Percentiles rank a stretch among this genome's conserved stretches.
These are phyloP conservation scores for Barnettozyma populi DNA, from an alignment of 805 yeast genomes.

Conservation along the genomic window DNA sequence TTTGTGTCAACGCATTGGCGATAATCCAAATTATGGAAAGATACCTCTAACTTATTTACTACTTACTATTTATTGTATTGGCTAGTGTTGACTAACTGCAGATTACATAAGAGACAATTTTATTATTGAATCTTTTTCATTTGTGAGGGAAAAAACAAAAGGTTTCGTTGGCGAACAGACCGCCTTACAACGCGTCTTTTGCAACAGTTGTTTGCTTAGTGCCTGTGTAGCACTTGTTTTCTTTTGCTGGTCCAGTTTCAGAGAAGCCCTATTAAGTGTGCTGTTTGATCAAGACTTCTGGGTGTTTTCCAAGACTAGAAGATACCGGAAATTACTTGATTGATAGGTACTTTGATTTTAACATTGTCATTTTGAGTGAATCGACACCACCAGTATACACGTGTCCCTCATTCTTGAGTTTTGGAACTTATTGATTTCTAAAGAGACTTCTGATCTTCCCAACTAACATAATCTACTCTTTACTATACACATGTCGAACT, in stretches of 20 bases:
- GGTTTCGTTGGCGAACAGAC: not conserved
- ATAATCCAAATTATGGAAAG: no score
- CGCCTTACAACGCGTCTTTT: not conserved
- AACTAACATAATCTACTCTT: not conserved
- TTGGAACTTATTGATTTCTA: not conserved
- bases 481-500: slow-evolving; percentile 20
- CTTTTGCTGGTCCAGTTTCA: not conserved
- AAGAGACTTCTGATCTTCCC: no score
- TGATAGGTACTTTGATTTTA: no score
- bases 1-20: no score
- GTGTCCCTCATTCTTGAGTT: not conserved
- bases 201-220: not conserved
- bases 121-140: no score
- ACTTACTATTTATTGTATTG: no score
- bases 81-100: no score
- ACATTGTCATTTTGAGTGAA: not conserved
- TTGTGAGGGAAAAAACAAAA: not conserved
- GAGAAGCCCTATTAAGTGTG: no score
- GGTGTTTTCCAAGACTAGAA: not conserved
- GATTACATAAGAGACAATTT: not conserved
- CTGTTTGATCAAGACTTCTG: not conserved
- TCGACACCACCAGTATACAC: not conserved
- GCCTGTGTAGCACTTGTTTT: not conserved
- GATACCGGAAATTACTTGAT: not conserved
- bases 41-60: no score